These are phyloP conservation scores for Microbotryum silenes-acaulis DNA, from an alignment of 1,284 basidiomycete species.

Conservation along the genomic window DNA sequence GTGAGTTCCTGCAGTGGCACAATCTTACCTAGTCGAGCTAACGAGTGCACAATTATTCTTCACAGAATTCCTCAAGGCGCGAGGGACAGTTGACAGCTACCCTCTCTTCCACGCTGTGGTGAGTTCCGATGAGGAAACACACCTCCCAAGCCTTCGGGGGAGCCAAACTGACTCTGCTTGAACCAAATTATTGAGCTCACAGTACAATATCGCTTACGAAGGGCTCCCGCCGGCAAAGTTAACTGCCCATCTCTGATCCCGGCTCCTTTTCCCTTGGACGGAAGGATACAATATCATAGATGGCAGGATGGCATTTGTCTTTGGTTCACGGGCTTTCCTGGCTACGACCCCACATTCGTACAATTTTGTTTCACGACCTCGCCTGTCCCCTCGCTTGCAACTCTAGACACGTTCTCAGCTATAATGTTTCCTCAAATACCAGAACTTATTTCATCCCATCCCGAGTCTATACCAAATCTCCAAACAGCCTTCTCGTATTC, in stretches of 20 bases:
- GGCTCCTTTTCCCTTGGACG: not conserved
- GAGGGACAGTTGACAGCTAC: constrained; percentile 47
- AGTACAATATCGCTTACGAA: constrained; percentile 31
- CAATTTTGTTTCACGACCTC: not conserved
- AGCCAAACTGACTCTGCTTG: too few relatives aligned
- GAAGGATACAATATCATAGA: not conserved
- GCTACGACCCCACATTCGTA: not conserved
- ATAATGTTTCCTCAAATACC: not conserved
- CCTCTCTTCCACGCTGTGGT: constrained; percentile 46
- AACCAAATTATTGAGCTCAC: not conserved
- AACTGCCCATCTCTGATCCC: constrained; percentile 24
- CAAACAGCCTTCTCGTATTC: constrained; percentile 61
- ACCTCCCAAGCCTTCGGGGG: not conserved
- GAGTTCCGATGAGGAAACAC: not conserved
- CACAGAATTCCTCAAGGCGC: constrained; percentile 45
- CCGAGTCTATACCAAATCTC: constrained; percentile 8
- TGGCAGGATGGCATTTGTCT: not conserved
- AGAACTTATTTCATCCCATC: not conserved
- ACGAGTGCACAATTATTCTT: constrained; percentile 14
- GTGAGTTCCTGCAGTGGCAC: not conserved
- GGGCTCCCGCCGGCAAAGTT: constrained; percentile 20
- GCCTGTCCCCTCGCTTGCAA: not conserved
- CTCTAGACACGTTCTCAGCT: not conserved
- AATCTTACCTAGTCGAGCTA: constrained; percentile 43
- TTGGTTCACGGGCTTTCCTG: too few relatives aligned